These are phyloP conservation scores for Crucibulum laeve DNA, from an alignment of 768 basidiomycete genomes.

Conservation along the genomic window DNA sequence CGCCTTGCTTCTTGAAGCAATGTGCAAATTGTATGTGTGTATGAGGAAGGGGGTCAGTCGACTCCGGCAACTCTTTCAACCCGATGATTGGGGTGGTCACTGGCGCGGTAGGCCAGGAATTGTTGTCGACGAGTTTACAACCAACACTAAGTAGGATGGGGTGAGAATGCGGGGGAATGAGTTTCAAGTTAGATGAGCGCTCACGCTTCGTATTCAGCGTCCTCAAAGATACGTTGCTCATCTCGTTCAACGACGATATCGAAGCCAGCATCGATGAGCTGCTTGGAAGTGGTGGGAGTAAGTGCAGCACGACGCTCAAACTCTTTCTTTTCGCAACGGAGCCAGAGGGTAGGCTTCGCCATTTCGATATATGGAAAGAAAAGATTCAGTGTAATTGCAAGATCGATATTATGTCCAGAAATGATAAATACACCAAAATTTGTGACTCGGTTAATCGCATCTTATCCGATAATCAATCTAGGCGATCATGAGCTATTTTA, in stretches of 20 bases:
- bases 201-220: slow-evolving; percentile 89
- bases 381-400: neutral
- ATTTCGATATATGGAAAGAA: slow-evolving; percentile 25
- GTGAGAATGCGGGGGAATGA: slow-evolving; percentile 3
- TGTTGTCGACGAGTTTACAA: slow-evolving; percentile 82
- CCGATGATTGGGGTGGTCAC: slow-evolving; percentile 79
- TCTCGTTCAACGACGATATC: slow-evolving; percentile 90
- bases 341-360: slow-evolving; percentile 69
- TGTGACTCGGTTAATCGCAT: no score
- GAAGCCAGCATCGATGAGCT: slow-evolving; percentile 86
- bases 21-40: slow-evolving; percentile 98
- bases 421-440: neutral
- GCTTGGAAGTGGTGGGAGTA: slow-evolving; percentile 87
- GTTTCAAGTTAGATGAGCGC: slow-evolving; percentile 24
- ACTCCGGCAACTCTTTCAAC: slow-evolving; percentile 90
- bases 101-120: slow-evolving; percentile 86
- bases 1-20: slow-evolving; percentile 93
- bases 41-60: slow-evolving; percentile 79
- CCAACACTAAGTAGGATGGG: slow-evolving; percentile 60
- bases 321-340: slow-evolving; percentile 95
- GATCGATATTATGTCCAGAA: neutral
- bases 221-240: slow-evolving; percentile 90
- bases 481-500: no score
- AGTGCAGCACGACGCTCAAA: slow-evolving; percentile 92
- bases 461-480: no score